Evolutionary conservation across 371 early-diverging fungal genomes (phyloP).

Genomic region (Mortierella sp.): DNA sequence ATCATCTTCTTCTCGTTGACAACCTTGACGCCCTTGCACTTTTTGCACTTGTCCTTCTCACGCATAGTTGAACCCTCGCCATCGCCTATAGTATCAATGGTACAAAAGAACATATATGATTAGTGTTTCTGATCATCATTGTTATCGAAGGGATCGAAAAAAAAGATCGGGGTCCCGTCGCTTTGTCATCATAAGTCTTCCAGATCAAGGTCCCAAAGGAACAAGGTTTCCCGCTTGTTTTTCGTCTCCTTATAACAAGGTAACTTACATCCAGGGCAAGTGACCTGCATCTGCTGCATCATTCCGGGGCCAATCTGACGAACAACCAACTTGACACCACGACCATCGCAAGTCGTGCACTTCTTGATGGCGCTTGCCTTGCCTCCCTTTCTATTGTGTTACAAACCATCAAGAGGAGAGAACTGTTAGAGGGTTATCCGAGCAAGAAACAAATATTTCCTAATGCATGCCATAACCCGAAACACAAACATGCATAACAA

Average conservation of each 20-base stretch:
- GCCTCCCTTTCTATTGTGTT: conserved; percentile 76
- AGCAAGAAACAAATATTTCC: not conserved
- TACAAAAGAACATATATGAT: conserved; percentile 14
- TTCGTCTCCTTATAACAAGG: not conserved
- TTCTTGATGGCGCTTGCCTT: conserved; percentile 79
- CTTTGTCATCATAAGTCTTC: not conserved
- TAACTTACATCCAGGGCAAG: conserved; percentile 71
- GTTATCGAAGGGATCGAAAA: not conserved
- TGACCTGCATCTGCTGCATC: conserved; percentile 97
- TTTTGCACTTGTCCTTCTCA: conserved; percentile 91
- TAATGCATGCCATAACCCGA: conserved; percentile 13
- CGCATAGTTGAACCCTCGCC: conserved; percentile 82
- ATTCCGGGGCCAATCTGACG: conserved; percentile 95
- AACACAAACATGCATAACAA: not conserved
- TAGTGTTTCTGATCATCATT: not conserved
- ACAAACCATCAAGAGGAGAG: conserved; percentile 17
- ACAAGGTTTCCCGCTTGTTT: conserved; percentile 9
- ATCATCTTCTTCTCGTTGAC: conserved; percentile 88
- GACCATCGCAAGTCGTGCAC: conserved; percentile 91
- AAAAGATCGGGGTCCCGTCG: not conserved
- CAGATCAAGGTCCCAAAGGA: not conserved
- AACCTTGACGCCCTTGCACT: conserved; percentile 88
- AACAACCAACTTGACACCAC: conserved; percentile 89
- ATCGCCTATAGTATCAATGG: conserved; percentile 56
- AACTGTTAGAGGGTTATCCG: not conserved